A percentile compares a stretch with the other conserved stretches of the same genome.
Conservation (phyloP, 192 early-diverging fungal species). For the Borealophlyctis nickersoniae region DNA sequence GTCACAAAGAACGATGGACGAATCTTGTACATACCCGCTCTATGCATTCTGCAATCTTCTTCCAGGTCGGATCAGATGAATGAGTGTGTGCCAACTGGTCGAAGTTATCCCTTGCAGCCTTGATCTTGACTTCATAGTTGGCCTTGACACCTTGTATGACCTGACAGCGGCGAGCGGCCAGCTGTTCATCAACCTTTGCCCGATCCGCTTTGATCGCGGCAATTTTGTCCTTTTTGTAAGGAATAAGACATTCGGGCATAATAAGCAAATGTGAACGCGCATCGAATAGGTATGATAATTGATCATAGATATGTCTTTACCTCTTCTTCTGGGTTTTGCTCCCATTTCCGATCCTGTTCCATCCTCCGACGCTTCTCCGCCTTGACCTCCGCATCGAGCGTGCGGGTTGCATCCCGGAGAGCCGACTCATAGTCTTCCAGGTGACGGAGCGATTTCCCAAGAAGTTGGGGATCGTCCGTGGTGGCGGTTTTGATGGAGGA, state of each 20-base stretch:
- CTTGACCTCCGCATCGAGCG: background rate
- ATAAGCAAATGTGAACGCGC: background rate
- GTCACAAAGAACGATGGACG: too few species aligned
- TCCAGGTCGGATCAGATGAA: too few species aligned
- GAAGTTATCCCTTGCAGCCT: too few species aligned
- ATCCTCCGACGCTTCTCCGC: constrained; percentile 1
- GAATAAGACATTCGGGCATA: background rate
- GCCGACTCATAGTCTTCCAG: constrained; percentile 3
- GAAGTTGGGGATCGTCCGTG: background rate
- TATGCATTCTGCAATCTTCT: too few species aligned
- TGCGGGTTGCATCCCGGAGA: constrained; percentile 15
- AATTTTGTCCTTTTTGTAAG: background rate
- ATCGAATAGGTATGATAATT: background rate
- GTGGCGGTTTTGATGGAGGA: background rate
- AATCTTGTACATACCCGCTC: too few species aligned
- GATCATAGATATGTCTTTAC: background rate
- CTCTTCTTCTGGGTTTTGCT: background rate
- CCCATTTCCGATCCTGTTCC: constrained; percentile 12
- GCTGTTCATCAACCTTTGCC: background rate
- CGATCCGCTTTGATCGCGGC: constrained; percentile 2
- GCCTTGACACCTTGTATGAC: background rate
- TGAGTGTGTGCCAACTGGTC: too few species aligned
- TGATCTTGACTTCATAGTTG: background rate
- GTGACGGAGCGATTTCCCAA: background rate
- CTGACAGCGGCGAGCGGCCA: background rate